Base-by-base conservation (phyloP, 768 basidiomycete species). In the Lentinula lateritia region DNA sequence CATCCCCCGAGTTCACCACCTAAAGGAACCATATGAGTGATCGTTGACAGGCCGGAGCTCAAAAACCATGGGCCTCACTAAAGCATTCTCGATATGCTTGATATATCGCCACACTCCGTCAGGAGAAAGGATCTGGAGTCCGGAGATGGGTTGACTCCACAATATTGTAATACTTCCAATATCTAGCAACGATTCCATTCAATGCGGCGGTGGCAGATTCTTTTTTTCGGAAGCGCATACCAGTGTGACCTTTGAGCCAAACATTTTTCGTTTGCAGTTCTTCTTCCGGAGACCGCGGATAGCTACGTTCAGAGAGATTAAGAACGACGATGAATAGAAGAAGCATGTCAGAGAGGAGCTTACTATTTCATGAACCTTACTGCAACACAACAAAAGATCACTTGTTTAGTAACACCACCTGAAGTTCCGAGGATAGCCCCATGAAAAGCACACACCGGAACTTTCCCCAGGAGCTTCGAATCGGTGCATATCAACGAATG, bases 351-450 rank as follows among this genome's bases (percentile, higher is more conserved):
- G 16, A 23, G 23, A n/a, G 28, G 32, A n/a, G 20, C 82, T 12
- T 34, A 84, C 85, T 87, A 88, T 73, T 87, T 86, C 84, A 87
- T 86, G 69, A 82, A 86, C 50, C 86, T 76, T 6, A 82, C 86
- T 87, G 58, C 2, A 20, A 23, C 12, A 38, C 23, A 53, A 45
- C 41, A 59, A 15, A 36, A 12, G 45, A 16, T 45, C 55, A 56
- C 1, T 42, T 10, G n/a, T 41, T 35, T 63, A 28, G 61, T 62
- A 48, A 23, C 46, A 20, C 18, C n/a, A 45, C 16, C 20, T n/a
- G 18, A 15, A 56, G n/a, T 12, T 13, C 52, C 12, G 23, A 50
- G 12, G 52, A 9, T 42, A 20, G 15, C 15, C 32, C 9, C 7
- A 48, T 8, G 6, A 32, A 28, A 28, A 28, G 28, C 28, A 66